Evolutionary conservation across 2,329 filamentous ascomycete species (phyloP), one percentile per base, ranked within the genome.

Genomic region (Diplocarpon mali): DNA sequence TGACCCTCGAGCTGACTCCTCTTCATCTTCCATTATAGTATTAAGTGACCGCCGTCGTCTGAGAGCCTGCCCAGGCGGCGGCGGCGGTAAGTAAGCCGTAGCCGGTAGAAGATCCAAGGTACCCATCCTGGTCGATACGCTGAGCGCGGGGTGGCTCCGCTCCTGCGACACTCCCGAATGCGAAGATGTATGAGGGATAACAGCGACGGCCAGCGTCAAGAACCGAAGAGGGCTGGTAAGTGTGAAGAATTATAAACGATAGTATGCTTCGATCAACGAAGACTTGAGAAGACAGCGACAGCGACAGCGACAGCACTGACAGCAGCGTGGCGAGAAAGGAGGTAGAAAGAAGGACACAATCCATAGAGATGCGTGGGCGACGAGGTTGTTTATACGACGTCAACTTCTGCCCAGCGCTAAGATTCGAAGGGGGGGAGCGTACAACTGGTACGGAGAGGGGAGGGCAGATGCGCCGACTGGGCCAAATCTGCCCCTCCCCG

Each of bases 1-100:
- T 45, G 49, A 57, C 32, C 57, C 57, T 45, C 54, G 47, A 34
- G 42, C 47, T 35, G 58, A 60, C 43, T 62, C 58, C 38, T 57
- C 59, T 24, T 68, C 66, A 57, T 79, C 73, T 65, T 80, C 75
- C 47, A 78, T 71, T 69, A 80, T 72, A 51, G 76, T 78, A 73
- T 80, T 79, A 73, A 80, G 73, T 51, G 65, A 62, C 56, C 69
- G 67, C 58, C 68, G 70, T 59, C 69, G 70, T 66, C 55, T 54
- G 46, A 42, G 57, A 53, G 62, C 75, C 75, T 71, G 76, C 73
- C 71, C 71, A 65, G 69, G 56, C 34, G 67, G 53, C 42, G 57
- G 68, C 47, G 72, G 67, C 59, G 62, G 20, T 7, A 7, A 24
- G 66, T 75, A 77, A 42, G 65, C 67, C 56, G 65, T 65, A 49